phyloP scores from a whole-genome alignment of 805 yeast species.

The Lipomyces sp. region DNA sequence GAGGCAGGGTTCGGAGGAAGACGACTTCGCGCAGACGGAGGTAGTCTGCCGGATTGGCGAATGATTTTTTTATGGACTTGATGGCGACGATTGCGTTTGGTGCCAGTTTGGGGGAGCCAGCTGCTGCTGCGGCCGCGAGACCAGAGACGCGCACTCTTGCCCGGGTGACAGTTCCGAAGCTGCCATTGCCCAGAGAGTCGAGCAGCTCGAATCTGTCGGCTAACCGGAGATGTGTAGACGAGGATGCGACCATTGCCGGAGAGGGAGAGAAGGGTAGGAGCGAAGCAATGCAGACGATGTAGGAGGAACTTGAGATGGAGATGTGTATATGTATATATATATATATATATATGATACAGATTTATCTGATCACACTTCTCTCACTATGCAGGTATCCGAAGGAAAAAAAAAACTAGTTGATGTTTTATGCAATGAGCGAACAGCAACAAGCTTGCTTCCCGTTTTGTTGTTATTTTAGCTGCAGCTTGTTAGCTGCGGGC shows the following conservation, averaged over 20 bases:
- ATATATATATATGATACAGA: too few relatives aligned
- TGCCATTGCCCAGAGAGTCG: constrained; percentile 42
- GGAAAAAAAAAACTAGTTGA: too few relatives aligned
- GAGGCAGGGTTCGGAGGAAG: constrained; percentile 54
- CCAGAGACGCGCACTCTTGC: constrained; percentile 35
- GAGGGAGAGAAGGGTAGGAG: neutral
- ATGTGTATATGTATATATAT: too few relatives aligned
- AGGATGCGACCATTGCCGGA: neutral
- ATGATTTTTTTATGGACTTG: constrained; percentile 70
- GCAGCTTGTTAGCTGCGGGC: too few relatives aligned
- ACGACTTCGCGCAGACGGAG: constrained; percentile 49
- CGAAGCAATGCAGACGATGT: too few relatives aligned
- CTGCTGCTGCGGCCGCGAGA: neutral
- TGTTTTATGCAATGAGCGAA: too few relatives aligned
- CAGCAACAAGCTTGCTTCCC: too few relatives aligned
- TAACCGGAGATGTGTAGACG: constrained; percentile 18
- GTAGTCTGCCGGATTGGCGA: constrained; percentile 60
- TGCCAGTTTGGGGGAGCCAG: constrained; percentile 7
- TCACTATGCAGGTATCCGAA: too few relatives aligned
- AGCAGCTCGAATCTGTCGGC: constrained; percentile 38
- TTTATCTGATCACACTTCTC: too few relatives aligned
- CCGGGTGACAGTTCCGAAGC: constrained; percentile 44
- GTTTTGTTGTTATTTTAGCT: too few relatives aligned
- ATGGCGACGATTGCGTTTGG: constrained; percentile 63
- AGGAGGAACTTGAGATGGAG: too few relatives aligned